A percentile compares a stretch with the other conserved stretches of the same genome.
Conservation (phyloP, 2,329 filamentous ascomycete species). For the Dothidotthia symphoricarpi region DNA sequence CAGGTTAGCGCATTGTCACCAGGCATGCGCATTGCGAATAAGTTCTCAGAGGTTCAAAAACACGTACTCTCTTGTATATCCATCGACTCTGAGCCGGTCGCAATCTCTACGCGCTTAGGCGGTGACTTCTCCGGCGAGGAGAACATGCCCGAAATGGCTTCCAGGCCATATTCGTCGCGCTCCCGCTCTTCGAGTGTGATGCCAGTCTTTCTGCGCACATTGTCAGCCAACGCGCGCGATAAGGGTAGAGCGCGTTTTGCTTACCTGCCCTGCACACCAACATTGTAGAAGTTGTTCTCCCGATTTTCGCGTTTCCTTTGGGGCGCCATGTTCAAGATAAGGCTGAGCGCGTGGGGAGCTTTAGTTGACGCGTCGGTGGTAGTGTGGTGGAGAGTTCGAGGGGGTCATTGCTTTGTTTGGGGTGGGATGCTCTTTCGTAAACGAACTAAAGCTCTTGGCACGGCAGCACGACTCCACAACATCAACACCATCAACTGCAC, state of each 20-base stretch:
- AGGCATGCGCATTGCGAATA: not conserved
- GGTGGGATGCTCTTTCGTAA: conserved; percentile 16
- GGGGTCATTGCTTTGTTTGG: conserved; percentile 22
- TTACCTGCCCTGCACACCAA: conserved; percentile 43
- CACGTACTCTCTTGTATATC: conserved; percentile 61
- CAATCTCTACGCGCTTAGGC: conserved; percentile 43
- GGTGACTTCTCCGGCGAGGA: conserved; percentile 74
- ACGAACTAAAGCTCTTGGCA: no score
- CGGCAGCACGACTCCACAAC: no score
- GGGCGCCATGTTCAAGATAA: conserved; percentile 31
- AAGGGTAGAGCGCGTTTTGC: conserved; percentile 6
- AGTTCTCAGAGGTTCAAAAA: not conserved
- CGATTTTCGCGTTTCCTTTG: conserved; percentile 39
- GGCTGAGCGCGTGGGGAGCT: not conserved
- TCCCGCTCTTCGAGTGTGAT: conserved; percentile 75
- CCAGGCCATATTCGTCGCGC: conserved; percentile 89
- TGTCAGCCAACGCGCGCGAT: conserved; percentile 12
- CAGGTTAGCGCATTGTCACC: conserved; percentile 2
- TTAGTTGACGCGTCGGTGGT: conserved; percentile 19
- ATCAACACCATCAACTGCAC: no score
- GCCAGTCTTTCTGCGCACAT: conserved; percentile 75
- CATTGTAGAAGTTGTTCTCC: conserved; percentile 43
- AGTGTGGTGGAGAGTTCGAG: conserved; percentile 13
- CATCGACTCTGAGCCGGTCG: conserved; percentile 59
- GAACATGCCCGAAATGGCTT: conserved; percentile 82